Conservation (phyloP, 2,329 filamentous ascomycete species). For the Fusarium proliferatum region DNA sequence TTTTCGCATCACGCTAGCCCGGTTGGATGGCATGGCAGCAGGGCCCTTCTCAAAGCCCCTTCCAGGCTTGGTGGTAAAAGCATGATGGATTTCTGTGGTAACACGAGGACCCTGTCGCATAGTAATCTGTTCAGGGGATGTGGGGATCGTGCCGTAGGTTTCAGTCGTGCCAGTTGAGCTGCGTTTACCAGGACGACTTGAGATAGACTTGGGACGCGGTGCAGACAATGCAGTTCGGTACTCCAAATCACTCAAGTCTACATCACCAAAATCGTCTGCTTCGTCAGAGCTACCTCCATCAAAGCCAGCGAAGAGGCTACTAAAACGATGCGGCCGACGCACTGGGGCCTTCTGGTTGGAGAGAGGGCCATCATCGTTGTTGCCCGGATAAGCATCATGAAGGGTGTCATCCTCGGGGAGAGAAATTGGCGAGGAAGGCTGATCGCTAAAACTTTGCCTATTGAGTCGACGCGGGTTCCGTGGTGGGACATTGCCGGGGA, state of each 20-base stretch:
- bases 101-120: slow-evolving; percentile 46
- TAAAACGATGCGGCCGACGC: slow-evolving; percentile 78
- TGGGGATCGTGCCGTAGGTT: slow-evolving; percentile 49
- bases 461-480: slow-evolving; percentile 69
- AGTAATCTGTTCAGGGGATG: slow-evolving; percentile 57
- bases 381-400: slow-evolving; percentile 78
- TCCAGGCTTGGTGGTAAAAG: slow-evolving; percentile 52
- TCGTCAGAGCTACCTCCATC: slow-evolving; percentile 78
- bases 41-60: slow-evolving; percentile 54
- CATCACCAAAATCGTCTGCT: slow-evolving; percentile 69
- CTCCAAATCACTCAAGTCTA: slow-evolving; percentile 73
- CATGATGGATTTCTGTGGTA: slow-evolving; percentile 59
- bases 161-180: slow-evolving; percentile 48
- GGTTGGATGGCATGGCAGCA: slow-evolving; percentile 52
- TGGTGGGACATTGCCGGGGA: slow-evolving; percentile 66
- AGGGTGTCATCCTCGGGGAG: slow-evolving; percentile 53
- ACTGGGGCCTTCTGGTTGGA: slow-evolving; percentile 69
- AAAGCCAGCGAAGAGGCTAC: slow-evolving; percentile 88
- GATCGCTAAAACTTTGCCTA: slow-evolving; percentile 59
- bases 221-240: slow-evolving; percentile 74
- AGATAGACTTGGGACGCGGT: slow-evolving; percentile 62
- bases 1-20: slow-evolving; percentile 75
- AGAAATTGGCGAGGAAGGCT: slow-evolving; percentile 61
- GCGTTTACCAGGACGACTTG: slow-evolving; percentile 55
- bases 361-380: slow-evolving; percentile 83